A percentile compares a stretch with the other conserved stretches of the same genome.
These are phyloP conservation scores for Penicillium nucicola DNA, from an alignment of 495 filamentous ascomycete genomes.

Conservation along the genomic window DNA sequence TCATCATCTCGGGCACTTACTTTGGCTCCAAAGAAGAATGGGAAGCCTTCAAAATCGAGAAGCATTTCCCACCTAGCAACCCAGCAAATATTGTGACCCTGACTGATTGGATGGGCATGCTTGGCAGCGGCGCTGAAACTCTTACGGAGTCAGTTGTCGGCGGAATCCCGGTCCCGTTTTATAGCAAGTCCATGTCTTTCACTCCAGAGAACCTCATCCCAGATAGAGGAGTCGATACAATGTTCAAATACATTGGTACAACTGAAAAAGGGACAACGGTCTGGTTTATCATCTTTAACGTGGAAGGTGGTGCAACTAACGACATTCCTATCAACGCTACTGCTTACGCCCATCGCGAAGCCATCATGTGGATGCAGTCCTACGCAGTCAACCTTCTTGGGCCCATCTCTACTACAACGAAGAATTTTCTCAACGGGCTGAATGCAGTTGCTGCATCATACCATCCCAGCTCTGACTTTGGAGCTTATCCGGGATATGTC, in stretches of 20 bases:
- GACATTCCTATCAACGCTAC: conserved; percentile 38
- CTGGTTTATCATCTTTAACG: conserved; percentile 43
- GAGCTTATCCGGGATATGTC: conserved; percentile 68
- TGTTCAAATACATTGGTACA: conserved; percentile 43
- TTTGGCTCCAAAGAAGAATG: conserved; percentile 40
- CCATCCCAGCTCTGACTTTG: conserved; percentile 24
- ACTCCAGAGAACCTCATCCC: too few species aligned
- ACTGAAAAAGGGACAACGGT: conserved; percentile 41
- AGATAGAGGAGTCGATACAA: conserved; percentile 24
- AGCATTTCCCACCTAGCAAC: too few species aligned
- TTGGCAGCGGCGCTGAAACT: too few species aligned
- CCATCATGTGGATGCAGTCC: conserved; percentile 43
- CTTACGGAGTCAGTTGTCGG: too few species aligned
- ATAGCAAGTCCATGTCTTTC: conserved; percentile 50
- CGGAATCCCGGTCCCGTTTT: too few species aligned
- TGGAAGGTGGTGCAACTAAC: conserved; percentile 42
- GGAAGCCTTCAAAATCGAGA: too few species aligned
- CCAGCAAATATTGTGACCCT: too few species aligned
- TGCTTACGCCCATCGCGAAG: conserved; percentile 43
- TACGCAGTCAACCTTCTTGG: conserved; percentile 41
- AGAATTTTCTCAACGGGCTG: conserved; percentile 41
- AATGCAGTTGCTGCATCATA: conserved; percentile 36
- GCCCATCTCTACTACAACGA: conserved; percentile 22
- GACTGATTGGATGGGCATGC: too few species aligned
- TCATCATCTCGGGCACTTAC: conserved; percentile 37